A percentile compares a stretch with the other conserved stretches of the same genome.
These are phyloP conservation scores for Alnus rubra DNA, from an alignment of 306 rosid species.

Conservation along the genomic window DNA sequence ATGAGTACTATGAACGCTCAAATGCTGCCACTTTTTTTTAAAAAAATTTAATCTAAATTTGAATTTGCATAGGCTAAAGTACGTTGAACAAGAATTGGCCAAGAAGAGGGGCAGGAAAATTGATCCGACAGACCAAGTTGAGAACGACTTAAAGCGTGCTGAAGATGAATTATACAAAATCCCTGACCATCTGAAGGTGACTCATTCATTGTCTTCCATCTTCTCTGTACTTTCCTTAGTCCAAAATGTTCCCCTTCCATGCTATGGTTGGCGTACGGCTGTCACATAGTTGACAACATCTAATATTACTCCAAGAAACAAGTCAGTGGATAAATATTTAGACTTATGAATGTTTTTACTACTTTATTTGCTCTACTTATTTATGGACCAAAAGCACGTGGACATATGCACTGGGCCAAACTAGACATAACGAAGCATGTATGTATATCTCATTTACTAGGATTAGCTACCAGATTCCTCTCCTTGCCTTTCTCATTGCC, in stretches of 20 bases:
- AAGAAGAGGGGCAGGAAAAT: slow-evolving; percentile 80
- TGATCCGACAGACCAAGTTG: slow-evolving; percentile 62
- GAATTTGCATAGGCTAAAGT: slow-evolving; percentile 54
- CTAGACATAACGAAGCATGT: neutral
- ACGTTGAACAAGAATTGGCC: slow-evolving; percentile 83
- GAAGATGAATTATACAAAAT: slow-evolving; percentile 92
- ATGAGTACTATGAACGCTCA: neutral
- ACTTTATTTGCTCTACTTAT: neutral
- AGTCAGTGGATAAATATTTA: neutral
- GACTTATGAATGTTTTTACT: neutral
- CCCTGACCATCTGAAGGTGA: slow-evolving; percentile 96
- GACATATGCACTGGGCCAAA: neutral
- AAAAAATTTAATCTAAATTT: neutral
- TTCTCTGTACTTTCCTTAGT: slow-evolving; percentile 12
- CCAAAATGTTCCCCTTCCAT: neutral
- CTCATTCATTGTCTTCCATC: slow-evolving; percentile 17
- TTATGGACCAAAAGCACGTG: neutral
- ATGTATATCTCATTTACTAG: neutral
- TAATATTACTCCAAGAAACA: neutral
- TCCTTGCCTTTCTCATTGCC: neutral
- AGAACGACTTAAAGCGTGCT: slow-evolving; percentile 83
- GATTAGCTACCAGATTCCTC: neutral
- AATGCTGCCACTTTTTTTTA: neutral
- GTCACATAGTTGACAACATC: neutral
- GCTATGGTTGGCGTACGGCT: neutral